Conservation (phyloP, 176 grass and related monocot genomes). For the Raddia distichophylla region DNA sequence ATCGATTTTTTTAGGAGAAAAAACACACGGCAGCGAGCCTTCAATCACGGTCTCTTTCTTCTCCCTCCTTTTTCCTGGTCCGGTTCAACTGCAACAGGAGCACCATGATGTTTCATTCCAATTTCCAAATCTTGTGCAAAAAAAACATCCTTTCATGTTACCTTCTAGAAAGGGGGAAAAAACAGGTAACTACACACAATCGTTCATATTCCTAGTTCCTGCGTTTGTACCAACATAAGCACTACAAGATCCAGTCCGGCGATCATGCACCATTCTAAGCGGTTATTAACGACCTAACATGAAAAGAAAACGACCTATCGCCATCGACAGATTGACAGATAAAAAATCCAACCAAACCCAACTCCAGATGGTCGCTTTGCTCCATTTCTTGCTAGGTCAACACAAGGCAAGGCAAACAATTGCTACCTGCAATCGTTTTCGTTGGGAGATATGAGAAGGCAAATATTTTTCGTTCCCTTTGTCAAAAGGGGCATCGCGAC, state of each 20-base stretch:
- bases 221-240: neutral
- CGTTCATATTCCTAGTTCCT: neutral
- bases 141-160: neutral
- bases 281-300: constrained; percentile 13
- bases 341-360: neutral
- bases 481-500: neutral
- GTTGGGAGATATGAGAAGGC: neutral
- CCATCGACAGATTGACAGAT: neutral
- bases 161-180: neutral
- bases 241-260: neutral
- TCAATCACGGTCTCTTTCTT: neutral
- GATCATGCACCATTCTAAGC: neutral
- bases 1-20: neutral
- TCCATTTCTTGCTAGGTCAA: constrained; percentile 9
- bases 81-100: neutral
- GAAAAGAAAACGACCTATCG: neutral
- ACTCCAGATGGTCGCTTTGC: neutral
- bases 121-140: neutral
- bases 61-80: neutral
- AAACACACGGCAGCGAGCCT: neutral
- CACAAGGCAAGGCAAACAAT: neutral
- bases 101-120: neutral
- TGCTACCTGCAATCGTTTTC: neutral
- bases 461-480: neutral
- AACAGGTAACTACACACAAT: neutral